These are phyloP conservation scores for Gigaspora rosea DNA, from an alignment of 192 early-diverging fungal genomes.

Conservation along the genomic window DNA sequence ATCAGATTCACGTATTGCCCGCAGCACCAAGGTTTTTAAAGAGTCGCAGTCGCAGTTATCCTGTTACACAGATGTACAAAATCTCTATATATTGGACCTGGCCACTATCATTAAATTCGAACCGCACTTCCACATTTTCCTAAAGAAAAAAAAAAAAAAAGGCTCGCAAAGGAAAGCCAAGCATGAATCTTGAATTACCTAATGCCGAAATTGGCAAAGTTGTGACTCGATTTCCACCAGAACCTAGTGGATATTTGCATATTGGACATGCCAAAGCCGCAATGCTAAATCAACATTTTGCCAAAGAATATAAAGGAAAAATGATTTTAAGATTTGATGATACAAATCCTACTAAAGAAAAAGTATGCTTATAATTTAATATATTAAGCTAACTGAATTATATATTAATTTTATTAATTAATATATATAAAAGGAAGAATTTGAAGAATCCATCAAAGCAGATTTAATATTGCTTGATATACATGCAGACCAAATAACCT, in stretches of 20 bases:
- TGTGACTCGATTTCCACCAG: conserved; percentile 97
- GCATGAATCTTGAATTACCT: conserved; percentile 89
- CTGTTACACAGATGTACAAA: too few relatives aligned
- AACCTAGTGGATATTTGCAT: conserved; percentile 98
- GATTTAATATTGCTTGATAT: conserved; percentile 91
- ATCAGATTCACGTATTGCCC: too few relatives aligned
- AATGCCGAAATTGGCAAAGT: conserved; percentile 84
- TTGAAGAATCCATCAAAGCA: conserved; percentile 93
- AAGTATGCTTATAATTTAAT: conserved; percentile 40
- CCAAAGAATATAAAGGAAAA: conserved; percentile 84
- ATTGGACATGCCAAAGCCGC: conserved; percentile 99
- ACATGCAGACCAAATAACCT: conserved; percentile 69
- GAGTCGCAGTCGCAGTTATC: too few relatives aligned
- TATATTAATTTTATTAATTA: not conserved
- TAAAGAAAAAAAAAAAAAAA: conserved; percentile 28
- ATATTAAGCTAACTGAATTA: not conserved
- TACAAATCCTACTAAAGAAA: conserved; percentile 98
- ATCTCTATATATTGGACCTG: too few relatives aligned
- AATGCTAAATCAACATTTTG: conserved; percentile 97
- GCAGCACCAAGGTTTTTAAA: too few relatives aligned
- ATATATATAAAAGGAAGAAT: conserved; percentile 60
- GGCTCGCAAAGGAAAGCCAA: conserved; percentile 76
- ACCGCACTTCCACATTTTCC: too few relatives aligned
- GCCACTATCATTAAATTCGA: too few relatives aligned
- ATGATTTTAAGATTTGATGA: conserved; percentile 97